Conservation (phyloP, 1,284 basidiomycete genomes). For the Dichomitus squalens region DNA sequence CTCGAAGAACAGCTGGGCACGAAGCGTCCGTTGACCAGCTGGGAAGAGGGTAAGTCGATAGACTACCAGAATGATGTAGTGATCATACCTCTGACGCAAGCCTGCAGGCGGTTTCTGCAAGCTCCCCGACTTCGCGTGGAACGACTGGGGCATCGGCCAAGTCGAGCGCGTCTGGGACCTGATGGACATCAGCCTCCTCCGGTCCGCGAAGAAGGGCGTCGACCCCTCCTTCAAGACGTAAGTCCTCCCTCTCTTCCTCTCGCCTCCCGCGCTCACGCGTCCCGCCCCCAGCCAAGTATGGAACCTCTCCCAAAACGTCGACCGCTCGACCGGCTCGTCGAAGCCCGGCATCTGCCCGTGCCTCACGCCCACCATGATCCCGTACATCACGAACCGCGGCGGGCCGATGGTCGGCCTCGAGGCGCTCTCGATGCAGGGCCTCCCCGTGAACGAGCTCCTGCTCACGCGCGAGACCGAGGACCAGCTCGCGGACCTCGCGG, state of each 20-base stretch:
- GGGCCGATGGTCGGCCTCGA: slow-evolving; percentile 96
- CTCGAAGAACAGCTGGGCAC: slow-evolving; percentile 83
- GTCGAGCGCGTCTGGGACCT: slow-evolving; percentile 95
- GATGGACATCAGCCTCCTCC: slow-evolving; percentile 88
- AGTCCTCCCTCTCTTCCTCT: slow-evolving; percentile 29
- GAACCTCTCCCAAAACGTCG: slow-evolving; percentile 98
- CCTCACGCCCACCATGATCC: slow-evolving; percentile 95
- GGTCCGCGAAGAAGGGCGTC: slow-evolving; percentile 78
- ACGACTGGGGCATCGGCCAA: slow-evolving; percentile 89
- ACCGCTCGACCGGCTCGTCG: slow-evolving; percentile 82
- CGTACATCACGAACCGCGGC: slow-evolving; percentile 93
- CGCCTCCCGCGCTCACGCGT: not conserved
- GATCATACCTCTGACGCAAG: not conserved
- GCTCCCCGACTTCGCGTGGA: slow-evolving; percentile 90
- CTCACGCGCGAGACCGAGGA: slow-evolving; percentile 93
- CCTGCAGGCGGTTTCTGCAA: slow-evolving; percentile 78
- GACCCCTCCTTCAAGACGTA: slow-evolving; percentile 89
- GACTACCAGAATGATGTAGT: not conserved
- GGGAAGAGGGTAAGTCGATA: slow-evolving; percentile 78
- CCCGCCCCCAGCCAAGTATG: slow-evolving; percentile 69
- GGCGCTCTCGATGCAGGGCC: slow-evolving; percentile 90
- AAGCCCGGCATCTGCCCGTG: slow-evolving; percentile 89
- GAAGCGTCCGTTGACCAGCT: slow-evolving; percentile 87
- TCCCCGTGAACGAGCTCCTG: slow-evolving; percentile 89
- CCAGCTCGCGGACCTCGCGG: slow-evolving; percentile 91